Conservation (phyloP, 2,329 filamentous ascomycete species). For the Metarhizium robertsii region DNA sequence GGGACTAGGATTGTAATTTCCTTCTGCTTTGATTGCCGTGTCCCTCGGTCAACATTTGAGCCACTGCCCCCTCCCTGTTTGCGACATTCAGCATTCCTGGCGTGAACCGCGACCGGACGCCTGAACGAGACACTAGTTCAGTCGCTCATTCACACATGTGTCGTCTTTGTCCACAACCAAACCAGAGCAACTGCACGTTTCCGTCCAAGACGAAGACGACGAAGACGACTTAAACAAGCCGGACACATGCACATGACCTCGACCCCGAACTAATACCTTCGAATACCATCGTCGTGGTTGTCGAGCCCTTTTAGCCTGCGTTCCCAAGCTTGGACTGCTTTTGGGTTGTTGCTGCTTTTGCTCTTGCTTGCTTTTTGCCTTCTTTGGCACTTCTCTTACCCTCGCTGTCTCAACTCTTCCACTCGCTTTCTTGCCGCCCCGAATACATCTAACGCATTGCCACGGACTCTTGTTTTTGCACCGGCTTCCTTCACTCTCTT, state of each 20-base stretch:
- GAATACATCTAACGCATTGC: background rate
- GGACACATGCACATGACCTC: background rate
- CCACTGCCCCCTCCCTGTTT: slow-evolving; percentile 3
- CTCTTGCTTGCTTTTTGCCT: background rate
- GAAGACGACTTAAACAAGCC: background rate
- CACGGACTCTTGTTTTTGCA: background rate
- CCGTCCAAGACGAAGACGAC: background rate
- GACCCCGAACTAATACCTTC: background rate
- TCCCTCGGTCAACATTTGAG: background rate
- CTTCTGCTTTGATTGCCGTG: background rate
- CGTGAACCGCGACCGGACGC: slow-evolving; percentile 1
- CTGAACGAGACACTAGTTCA: background rate
- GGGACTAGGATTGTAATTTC: slow-evolving; percentile 1
- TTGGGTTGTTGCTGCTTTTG: background rate
- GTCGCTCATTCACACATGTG: slow-evolving; percentile 1
- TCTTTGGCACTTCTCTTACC: background rate
- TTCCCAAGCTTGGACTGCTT: background rate
- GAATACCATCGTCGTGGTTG: background rate
- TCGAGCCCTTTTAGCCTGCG: background rate
- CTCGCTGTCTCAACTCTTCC: background rate
- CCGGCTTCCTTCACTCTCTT: background rate
- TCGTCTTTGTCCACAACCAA: background rate
- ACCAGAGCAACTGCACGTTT: background rate
- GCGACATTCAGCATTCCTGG: slow-evolving; percentile 12
- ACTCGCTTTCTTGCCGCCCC: background rate